A percentile compares a stretch with the other conserved stretches of the same genome.
Evolutionary conservation across 306 rosid genomes (phyloP).

Genomic region (Lithocarpus polystachyus): DNA sequence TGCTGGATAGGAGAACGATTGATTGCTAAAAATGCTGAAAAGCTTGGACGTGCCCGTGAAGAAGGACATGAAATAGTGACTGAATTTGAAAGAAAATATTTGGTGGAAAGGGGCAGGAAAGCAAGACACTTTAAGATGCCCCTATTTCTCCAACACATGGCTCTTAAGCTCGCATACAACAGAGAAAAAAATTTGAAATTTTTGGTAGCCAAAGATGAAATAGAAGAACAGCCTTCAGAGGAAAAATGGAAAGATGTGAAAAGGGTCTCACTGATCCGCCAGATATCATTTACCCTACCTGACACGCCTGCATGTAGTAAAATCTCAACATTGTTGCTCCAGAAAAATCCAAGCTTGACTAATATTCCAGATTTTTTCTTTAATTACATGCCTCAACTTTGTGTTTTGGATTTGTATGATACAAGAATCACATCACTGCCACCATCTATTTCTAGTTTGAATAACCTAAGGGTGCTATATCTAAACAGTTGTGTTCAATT

Average conservation of each 20-base stretch:
- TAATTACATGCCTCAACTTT: not conserved
- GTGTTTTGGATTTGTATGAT: not conserved
- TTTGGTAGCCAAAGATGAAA: not conserved
- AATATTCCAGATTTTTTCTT: not conserved
- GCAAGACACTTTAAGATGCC: no score
- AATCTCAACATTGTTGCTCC: not conserved
- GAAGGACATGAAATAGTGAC: not conserved
- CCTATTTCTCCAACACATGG: not conserved
- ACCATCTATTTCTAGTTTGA: not conserved
- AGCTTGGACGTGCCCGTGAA: rapidly evolving
- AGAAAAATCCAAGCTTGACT: not conserved
- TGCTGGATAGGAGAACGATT: not conserved
- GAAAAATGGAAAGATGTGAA: not conserved
- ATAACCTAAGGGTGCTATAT: not conserved
- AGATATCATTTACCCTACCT: not conserved
- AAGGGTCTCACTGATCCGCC: not conserved
- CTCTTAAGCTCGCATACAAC: not conserved
- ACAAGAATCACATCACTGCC: not conserved
- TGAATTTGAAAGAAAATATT: no score
- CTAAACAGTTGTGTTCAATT: no score
- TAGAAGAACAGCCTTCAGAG: not conserved
- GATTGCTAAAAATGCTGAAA: not conserved
- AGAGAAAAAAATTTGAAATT: not conserved
- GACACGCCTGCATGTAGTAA: not conserved
- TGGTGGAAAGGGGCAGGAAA: no score